phyloP scores from a whole-genome alignment of 306 rosid genomes.

The Vachellia pachyceras region DNA sequence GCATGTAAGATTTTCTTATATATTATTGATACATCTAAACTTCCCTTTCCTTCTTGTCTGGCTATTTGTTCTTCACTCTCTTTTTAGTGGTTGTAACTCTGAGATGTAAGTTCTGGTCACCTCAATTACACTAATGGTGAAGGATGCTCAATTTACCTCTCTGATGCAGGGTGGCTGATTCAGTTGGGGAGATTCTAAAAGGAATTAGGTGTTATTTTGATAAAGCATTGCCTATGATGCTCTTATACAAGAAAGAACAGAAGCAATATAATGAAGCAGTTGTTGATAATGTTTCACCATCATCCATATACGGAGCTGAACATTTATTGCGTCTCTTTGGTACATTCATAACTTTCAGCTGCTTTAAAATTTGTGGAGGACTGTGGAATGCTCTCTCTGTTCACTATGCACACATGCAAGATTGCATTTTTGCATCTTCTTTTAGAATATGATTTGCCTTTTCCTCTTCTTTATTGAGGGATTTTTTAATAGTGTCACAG shows the following conservation, averaged over 20 bases:
- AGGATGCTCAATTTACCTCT: conserved; percentile 38
- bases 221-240: conserved; percentile 88
- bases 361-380: conserved; percentile 26
- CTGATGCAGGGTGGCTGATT: conserved; percentile 69
- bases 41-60: conserved; percentile 30
- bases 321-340: conserved; percentile 96
- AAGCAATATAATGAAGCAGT: conserved; percentile 72
- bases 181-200: conserved; percentile 78
- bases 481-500: conserved; percentile 17
- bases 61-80: conserved; percentile 25
- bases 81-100: neutral
- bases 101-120: conserved; percentile 23
- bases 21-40: conserved; percentile 25
- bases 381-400: conserved; percentile 1
- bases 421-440: neutral
- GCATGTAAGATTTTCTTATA: conserved; percentile 64
- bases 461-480: conserved; percentile 10
- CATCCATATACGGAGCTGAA: conserved; percentile 91
- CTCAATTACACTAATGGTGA: conserved; percentile 32
- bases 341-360: conserved; percentile 47
- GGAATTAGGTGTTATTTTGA: conserved; percentile 95
- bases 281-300: conserved; percentile 70
- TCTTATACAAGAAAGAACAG: conserved; percentile 90
- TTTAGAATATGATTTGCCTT: neutral
- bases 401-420: neutral